Conservation (phyloP, 441 rosid species). For the Mallotus repandus region DNA sequence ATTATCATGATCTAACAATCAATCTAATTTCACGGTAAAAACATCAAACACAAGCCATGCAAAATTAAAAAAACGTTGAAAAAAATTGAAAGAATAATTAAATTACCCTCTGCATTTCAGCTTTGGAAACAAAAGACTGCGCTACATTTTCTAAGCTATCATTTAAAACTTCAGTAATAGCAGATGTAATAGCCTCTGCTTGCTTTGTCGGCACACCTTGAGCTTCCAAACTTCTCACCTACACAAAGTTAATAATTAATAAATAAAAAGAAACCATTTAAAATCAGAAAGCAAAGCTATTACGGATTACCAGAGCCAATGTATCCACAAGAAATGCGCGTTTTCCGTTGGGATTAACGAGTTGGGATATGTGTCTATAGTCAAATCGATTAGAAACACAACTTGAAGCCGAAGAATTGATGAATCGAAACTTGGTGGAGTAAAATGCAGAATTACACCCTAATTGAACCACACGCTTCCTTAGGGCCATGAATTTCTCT, state of each 20-base stretch:
- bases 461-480: constrained; percentile 42
- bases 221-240: constrained; percentile 90
- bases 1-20: neutral
- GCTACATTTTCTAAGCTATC: constrained; percentile 89
- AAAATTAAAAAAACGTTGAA: neutral
- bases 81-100: neutral
- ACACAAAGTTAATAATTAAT: neutral
- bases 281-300: neutral
- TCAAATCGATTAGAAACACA: constrained; percentile 28
- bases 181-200: constrained; percentile 85
- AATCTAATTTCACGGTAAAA: neutral
- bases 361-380: constrained; percentile 52
- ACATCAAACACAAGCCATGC: neutral
- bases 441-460: constrained; percentile 37
- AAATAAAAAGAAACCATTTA: neutral
- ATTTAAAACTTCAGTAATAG: constrained; percentile 79
- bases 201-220: constrained; percentile 88
- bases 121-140: constrained; percentile 71
- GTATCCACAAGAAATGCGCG: constrained; percentile 93
- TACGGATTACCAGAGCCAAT: constrained; percentile 59
- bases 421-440: constrained; percentile 33
- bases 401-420: constrained; percentile 16
- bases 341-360: constrained; percentile 55
- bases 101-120: constrained; percentile 81
- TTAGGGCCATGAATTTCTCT: constrained; percentile 47